Evolutionary conservation across 2,329 filamentous ascomycete species (phyloP).

Genomic region (Talaromyces sp.): DNA sequence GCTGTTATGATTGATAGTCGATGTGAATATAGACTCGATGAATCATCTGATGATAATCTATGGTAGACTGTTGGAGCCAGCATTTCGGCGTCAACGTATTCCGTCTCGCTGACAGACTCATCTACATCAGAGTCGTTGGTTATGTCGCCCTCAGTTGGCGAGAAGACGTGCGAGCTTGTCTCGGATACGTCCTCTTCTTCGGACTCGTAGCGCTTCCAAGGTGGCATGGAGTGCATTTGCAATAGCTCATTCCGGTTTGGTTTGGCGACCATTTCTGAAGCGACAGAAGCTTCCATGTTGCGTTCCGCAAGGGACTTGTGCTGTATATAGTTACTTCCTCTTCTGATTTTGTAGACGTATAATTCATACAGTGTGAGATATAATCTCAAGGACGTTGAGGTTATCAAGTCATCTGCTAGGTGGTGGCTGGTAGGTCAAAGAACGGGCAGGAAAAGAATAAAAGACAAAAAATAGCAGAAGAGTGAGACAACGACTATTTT

Average conservation of each 20-base stretch:
- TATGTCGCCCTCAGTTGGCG: slow-evolving; percentile 29
- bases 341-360: too few relatives aligned
- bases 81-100: not conserved
- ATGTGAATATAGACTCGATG: slow-evolving; percentile 13
- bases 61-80: slow-evolving; percentile 22
- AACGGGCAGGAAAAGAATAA: not conserved
- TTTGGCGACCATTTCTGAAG: slow-evolving; percentile 18
- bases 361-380: not conserved
- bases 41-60: slow-evolving; percentile 1
- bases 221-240: slow-evolving; percentile 31
- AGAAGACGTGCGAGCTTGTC: slow-evolving; percentile 36
- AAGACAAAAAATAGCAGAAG: not conserved
- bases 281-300: slow-evolving; percentile 16
- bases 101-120: slow-evolving; percentile 2
- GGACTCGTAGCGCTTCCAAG: slow-evolving; percentile 39
- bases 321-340: not conserved
- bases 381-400: not conserved
- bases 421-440: slow-evolving; percentile 1
- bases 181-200: slow-evolving; percentile 42
- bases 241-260: slow-evolving; percentile 34
- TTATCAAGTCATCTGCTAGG: not conserved
- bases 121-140: slow-evolving; percentile 21
- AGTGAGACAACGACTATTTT: slow-evolving; percentile 12
- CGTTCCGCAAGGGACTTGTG: not conserved
- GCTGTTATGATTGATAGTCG: slow-evolving; percentile 18